A percentile compares a stretch with the other conserved stretches of the same genome.
Conservation (phyloP, 495 filamentous ascomycete genomes). For the Viridothelium virens region DNA sequence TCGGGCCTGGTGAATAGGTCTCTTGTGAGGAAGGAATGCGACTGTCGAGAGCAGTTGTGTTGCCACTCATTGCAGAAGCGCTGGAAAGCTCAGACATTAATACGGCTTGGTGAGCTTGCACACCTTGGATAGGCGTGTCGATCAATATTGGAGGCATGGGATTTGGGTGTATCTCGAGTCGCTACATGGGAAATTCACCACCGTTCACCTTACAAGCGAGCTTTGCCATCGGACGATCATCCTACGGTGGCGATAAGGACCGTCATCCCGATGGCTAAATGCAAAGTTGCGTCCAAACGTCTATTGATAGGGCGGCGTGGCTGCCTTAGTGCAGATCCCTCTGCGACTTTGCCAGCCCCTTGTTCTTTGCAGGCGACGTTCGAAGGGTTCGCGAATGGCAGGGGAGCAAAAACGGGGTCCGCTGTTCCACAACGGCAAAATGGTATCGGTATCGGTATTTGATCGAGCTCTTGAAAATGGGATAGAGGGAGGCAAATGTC, state of each 20-base stretch:
- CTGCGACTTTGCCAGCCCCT: neutral
- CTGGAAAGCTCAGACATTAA: neutral
- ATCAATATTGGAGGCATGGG: slow-evolving; percentile 3
- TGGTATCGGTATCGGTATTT: too few relatives aligned
- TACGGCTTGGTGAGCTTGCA: neutral
- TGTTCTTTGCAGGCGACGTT: neutral
- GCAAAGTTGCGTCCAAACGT: neutral
- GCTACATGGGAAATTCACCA: neutral
- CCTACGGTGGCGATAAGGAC: neutral
- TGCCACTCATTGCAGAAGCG: slow-evolving; percentile 1
- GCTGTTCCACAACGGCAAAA: too few relatives aligned
- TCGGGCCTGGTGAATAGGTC: too few relatives aligned
- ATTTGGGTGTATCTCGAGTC: neutral
- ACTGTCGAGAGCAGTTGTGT: neutral
- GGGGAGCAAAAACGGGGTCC: too few relatives aligned
- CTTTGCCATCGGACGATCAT: neutral
- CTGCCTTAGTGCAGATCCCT: neutral
- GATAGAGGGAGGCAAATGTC: too few relatives aligned
- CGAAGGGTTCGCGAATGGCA: neutral
- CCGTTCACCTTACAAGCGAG: neutral
- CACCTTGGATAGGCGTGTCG: neutral
- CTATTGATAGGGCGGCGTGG: slow-evolving; percentile 4
- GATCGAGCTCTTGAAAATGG: too few relatives aligned
- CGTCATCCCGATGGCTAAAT: too few relatives aligned
- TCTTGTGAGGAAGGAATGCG: too few relatives aligned